phyloP scores from a whole-genome alignment of 805 yeast genomes.

The Candida dajiaensis region DNA sequence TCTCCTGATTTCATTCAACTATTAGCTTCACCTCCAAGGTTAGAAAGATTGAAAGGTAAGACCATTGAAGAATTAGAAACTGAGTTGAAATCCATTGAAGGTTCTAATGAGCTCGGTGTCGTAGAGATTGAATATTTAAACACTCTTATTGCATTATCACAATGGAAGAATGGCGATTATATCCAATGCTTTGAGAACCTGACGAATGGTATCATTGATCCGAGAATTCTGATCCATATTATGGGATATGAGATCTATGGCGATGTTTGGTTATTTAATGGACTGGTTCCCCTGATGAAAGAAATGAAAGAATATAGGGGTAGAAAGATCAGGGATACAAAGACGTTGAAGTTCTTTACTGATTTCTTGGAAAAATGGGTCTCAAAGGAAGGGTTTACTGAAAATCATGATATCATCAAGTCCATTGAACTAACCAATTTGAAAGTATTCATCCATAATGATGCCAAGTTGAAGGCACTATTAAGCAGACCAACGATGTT shows the following conservation, averaged over 20 bases:
- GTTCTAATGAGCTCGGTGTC: slow-evolving; percentile 30
- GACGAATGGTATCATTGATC: slow-evolving; percentile 27
- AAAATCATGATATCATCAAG: slow-evolving; percentile 10
- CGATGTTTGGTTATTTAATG: slow-evolving; percentile 17
- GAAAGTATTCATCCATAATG: slow-evolving; percentile 8
- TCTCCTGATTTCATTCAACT: slow-evolving; percentile 9
- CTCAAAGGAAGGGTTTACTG: slow-evolving; percentile 8
- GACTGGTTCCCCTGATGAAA: slow-evolving; percentile 11
- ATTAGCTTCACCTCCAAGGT: slow-evolving; percentile 18
- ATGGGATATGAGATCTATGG: slow-evolving; percentile 15
- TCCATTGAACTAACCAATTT: slow-evolving; percentile 15
- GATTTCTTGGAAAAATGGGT: slow-evolving; percentile 21
- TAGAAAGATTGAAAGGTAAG: slow-evolving; percentile 10
- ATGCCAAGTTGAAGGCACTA: slow-evolving; percentile 5
- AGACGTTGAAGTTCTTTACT: slow-evolving; percentile 13
- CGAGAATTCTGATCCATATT: slow-evolving; percentile 17
- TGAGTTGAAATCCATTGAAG: slow-evolving; percentile 24
- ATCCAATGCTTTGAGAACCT: slow-evolving; percentile 1
- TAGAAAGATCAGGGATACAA: slow-evolving; percentile 13
- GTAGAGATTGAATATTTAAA: slow-evolving; percentile 34
- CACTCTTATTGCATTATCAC: slow-evolving; percentile 27
- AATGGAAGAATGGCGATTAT: slow-evolving; percentile 24
- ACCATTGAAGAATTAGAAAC: slow-evolving; percentile 11
- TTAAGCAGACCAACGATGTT: slow-evolving; percentile 2
- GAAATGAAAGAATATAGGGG: slow-evolving; percentile 8